Base-by-base conservation (phyloP, 345 rosid genomes). In the Limnanthes douglasii region DNA sequence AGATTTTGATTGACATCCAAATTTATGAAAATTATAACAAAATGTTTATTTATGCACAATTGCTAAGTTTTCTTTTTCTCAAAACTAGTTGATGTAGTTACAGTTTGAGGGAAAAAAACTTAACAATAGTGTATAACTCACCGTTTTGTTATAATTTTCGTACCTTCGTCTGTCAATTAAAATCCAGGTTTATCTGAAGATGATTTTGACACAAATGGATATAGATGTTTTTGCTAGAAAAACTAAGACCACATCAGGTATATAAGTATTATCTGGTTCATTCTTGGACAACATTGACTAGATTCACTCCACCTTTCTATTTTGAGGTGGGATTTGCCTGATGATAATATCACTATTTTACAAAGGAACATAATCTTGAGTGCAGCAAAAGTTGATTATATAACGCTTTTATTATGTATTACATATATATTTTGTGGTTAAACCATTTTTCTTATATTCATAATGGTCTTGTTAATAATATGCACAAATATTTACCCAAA, bases 341-440 rank as follows among this genome's bases (percentile, higher is more conserved):
- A 90, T 59, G 84, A 77, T 54, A 84, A 83, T 46, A 90, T 51
- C 95, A 80, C 44, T 82, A 94, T 18, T 94, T 95, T 34, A 80
- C 80, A 92, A 90, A 84, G 59, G 96, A 90, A 69, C 98, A 90
- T 57, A 84, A 84, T 53, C 92, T 64, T 75, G 32, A 90, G 98
- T 62, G 98, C 95, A 17, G 80, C 94, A 65, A 90, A 90, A 49
- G 95, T 79, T 37, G 3, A 61, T 26, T 21, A 48, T 29, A 8
- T 34, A 18, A 19, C 38, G 8, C 21, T 35, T 37, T 32, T 31
- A 28, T 15, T 20, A 45, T 10, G 6, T 33, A 19, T 27, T 4
- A 15, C 42, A 16, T n/a, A 42, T 29, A 24, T 5, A 10, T 21
- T 22, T 3, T 46, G 22, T 32, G 17, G 6, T 6, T 5, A 18